A percentile compares a stretch with the other conserved stretches of the same genome.
Evolutionary conservation across 768 basidiomycete species (phyloP).

Genomic region (Neoboletus brunneissimus): DNA sequence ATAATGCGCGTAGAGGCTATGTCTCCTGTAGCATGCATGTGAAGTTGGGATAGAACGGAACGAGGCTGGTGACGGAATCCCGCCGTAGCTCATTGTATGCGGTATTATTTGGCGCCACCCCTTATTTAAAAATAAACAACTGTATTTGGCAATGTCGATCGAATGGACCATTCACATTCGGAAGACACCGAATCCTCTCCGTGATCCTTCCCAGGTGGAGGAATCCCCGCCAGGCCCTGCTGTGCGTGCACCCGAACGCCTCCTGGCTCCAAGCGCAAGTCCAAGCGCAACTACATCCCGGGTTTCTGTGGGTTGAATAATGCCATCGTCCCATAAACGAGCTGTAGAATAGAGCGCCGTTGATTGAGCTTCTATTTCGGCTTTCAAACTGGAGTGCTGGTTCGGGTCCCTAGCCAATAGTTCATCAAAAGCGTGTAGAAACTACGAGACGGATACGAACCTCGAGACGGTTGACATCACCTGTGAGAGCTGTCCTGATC

Average conservation of each 20-base stretch:
- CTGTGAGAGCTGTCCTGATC: constrained; percentile 86
- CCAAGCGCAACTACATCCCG: constrained; percentile 84
- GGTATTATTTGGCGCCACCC: constrained; percentile 24
- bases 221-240: background rate
- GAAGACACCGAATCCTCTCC: constrained; percentile 82
- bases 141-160: constrained; percentile 26
- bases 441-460: constrained; percentile 37
- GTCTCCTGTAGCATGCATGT: background rate
- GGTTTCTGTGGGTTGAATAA: constrained; percentile 87
- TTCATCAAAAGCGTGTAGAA: background rate
- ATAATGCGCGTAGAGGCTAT: background rate
- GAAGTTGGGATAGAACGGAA: background rate
- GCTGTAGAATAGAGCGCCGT: constrained; percentile 86
- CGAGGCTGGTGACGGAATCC: background rate
- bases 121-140: constrained; percentile 29
- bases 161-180: constrained; percentile 59
- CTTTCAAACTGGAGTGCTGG: constrained; percentile 70
- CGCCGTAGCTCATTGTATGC: background rate
- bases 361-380: constrained; percentile 86
- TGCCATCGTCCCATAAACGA: constrained; percentile 92
- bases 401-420: constrained; percentile 60
- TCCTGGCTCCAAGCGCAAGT: constrained; percentile 71
- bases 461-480: constrained; percentile 91
- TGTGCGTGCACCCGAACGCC: constrained; percentile 23
- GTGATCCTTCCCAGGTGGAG: constrained; percentile 66